Evolutionary conservation across 116 monocot species (phyloP), one percentile per base, ranked within the genome.

Genomic region (Posidonia oceanica): DNA sequence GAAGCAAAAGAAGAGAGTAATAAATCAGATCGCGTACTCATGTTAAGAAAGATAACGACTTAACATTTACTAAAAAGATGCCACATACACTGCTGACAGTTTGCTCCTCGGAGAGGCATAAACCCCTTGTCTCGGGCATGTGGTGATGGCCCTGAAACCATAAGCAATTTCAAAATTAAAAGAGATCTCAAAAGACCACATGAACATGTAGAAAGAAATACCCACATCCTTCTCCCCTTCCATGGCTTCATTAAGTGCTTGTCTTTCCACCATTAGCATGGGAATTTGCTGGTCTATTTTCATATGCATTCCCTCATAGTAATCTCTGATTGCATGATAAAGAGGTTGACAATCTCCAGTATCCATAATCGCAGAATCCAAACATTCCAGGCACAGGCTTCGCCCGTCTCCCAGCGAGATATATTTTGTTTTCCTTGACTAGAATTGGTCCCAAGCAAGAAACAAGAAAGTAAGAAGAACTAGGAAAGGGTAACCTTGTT

Each of bases 301-400:
- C 95, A 95, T 95, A 66, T 91, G 76, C 95, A 95, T 80, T 17
- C 95, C 95, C 80, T 95, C 95, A 67, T 95, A 95, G 73, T 84
- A 95, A 66, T 95, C 95, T 79, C 95, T 76, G 39, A 95, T 95
- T 12, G 86, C 78, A 75, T 95, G 95, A 72, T 95, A 95, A 62
- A 95, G 86, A 5, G 91, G 77, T 56, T 95, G 95, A 59, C 91
- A 95, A 37, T 95, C 95, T 52, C 91, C 95, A 1, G 91, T 86
- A 74, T 95, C 95, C 95, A 95, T 88, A 22, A 95, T 60, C 60
- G 95, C 84, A 55, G 88, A 86, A 70, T 88, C 95, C 64, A 95
- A 74, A 68, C 95, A 95, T 74, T 95, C 95, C 36, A 95, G 64
- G 83, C 91, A 95, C 65, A 95, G 75, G 56, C 83, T 91, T 14